These are phyloP conservation scores for Aspergillus haitiensis DNA, from an alignment of 495 filamentous ascomycete species.

Conservation along the genomic window DNA sequence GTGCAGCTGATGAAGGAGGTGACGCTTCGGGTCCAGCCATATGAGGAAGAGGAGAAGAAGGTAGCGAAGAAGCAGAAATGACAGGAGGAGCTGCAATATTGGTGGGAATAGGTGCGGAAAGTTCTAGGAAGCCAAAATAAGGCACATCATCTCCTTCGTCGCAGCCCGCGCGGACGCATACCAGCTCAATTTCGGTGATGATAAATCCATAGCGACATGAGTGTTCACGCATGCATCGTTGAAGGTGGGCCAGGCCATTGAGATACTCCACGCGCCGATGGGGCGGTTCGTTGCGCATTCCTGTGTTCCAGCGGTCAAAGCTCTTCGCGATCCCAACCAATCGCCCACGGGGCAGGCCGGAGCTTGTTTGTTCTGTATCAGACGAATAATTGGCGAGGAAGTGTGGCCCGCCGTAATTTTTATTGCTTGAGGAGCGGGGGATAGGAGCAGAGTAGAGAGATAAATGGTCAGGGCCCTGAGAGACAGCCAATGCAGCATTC, in stretches of 20 bases:
- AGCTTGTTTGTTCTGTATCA: constrained; percentile 68
- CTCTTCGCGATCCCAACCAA: constrained; percentile 85
- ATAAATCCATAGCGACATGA: constrained; percentile 92
- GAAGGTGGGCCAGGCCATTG: constrained; percentile 76
- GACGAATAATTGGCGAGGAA: constrained; percentile 71
- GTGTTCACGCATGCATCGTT: constrained; percentile 88
- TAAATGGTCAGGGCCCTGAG: constrained; percentile 60
- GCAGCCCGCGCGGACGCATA: constrained; percentile 78
- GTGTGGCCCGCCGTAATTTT: constrained; percentile 55
- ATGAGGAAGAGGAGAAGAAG: background rate
- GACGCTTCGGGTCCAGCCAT: background rate
- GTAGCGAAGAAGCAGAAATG: background rate
- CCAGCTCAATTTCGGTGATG: constrained; percentile 89
- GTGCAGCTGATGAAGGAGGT: background rate
- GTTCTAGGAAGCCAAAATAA: constrained; percentile 81
- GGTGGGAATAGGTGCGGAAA: constrained; percentile 61
- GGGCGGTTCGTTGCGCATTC: constrained; percentile 81
- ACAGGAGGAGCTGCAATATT: constrained; percentile 35
- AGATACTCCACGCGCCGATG: constrained; percentile 82
- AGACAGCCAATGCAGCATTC: constrained; percentile 72
- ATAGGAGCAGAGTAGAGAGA: constrained; percentile 57
- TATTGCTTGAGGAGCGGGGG: constrained; percentile 52
- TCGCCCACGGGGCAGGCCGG: constrained; percentile 70
- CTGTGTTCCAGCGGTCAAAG: constrained; percentile 91
- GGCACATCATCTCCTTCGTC: constrained; percentile 66